Base-by-base conservation (phyloP, 83 land plant genomes). In the Isoetes engelmannii region DNA sequence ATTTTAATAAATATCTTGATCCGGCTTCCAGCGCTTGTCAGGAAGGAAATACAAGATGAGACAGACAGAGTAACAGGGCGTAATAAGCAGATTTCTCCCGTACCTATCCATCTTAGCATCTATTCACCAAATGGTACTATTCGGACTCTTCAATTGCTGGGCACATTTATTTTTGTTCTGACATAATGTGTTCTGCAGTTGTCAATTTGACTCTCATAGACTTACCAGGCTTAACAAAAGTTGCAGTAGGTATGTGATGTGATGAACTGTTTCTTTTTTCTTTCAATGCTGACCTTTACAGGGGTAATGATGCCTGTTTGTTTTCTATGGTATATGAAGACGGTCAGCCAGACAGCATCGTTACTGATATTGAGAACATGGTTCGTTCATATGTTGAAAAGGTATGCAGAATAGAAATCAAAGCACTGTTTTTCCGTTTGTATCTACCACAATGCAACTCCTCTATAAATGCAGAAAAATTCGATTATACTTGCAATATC, bases 281-380 rank as follows among this genome's bases (percentile, higher is more conserved):
- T 12, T 12, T 51, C 54, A 10, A 19, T 51, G 63, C 17, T 53
- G 4, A 48, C 65, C 56, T 47, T 60, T 49, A 10, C 37, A 28
- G 37, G 37, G 37, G 2, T 28, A 28, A 28, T 4, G 45, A 42
- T 15, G 15, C 28, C 46, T 47, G 42, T 13, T 6, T 5, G 43
- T 47, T 47, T 53, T 69, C 9, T 67, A 44, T 61, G 45, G 6
- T 63, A 53, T 42, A 17, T 78, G 74, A 79, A 93, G 98, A 93
- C 76, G 98, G 98, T 57, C 98, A 93, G 60, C 95, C 96, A 44
- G 96, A 93, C 7, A 90, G 80, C 76, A 90, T 93, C 69, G 98
- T 90, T 56, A 71, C 77, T 63, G 98, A 93, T 59, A 93, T 93
- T 73, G 98, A 93, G 72, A 80, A 75, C 63, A 93, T 93, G 98